phyloP scores from a whole-genome alignment of 164 flowering plant species.

The Stephania japonica region DNA sequence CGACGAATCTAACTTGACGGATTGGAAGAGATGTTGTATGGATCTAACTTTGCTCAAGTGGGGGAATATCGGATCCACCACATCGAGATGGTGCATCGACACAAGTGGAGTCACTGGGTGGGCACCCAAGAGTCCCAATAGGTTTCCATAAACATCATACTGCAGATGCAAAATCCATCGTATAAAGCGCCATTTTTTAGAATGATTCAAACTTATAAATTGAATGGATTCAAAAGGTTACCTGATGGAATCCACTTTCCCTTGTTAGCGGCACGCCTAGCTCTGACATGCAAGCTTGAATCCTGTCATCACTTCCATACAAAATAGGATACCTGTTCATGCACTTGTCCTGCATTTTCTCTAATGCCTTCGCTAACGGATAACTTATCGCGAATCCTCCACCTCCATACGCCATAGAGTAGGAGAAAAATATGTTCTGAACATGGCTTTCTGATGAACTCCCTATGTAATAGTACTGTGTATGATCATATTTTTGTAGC shows the following conservation, averaged over 20 bases:
- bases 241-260: slow-evolving; percentile 25
- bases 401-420: slow-evolving; percentile 26
- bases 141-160: slow-evolving; percentile 80
- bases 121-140: slow-evolving; percentile 71
- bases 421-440: slow-evolving; percentile 23
- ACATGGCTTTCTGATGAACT: slow-evolving; percentile 25
- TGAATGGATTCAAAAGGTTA: neutral
- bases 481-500: slow-evolving; percentile 21
- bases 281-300: slow-evolving; percentile 27
- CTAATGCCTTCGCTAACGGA: slow-evolving; percentile 20
- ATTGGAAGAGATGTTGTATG: slow-evolving; percentile 36
- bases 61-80: slow-evolving; percentile 76
- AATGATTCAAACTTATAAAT: neutral
- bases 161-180: slow-evolving; percentile 36
- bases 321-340: slow-evolving; percentile 22
- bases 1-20: slow-evolving; percentile 51
- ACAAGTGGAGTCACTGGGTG: slow-evolving; percentile 73
- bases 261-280: slow-evolving; percentile 24
- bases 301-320: slow-evolving; percentile 27
- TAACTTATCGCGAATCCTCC: slow-evolving; percentile 26
- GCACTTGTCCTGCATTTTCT: slow-evolving; percentile 23
- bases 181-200: neutral
- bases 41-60: slow-evolving; percentile 33
- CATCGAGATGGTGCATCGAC: slow-evolving; percentile 67
- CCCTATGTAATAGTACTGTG: slow-evolving; percentile 22